Evolutionary conservation across 2,329 filamentous ascomycete genomes (phyloP).

Genomic region (Blumeriella jaapii): DNA sequence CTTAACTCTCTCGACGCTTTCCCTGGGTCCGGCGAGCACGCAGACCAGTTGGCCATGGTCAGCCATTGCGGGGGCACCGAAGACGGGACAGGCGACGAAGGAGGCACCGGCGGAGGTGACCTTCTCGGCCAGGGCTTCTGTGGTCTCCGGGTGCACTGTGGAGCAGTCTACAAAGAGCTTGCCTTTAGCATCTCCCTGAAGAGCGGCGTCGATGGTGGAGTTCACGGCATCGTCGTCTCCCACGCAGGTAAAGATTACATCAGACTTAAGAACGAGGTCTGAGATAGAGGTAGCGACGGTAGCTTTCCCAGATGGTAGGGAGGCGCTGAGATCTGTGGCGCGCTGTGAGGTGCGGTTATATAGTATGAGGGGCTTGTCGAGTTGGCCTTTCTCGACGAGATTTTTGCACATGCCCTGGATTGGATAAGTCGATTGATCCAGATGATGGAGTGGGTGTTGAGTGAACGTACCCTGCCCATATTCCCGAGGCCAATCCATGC

Average conservation of each 20-base stretch:
- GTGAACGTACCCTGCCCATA: constrained; percentile 69
- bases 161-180: constrained; percentile 84
- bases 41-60: constrained; percentile 60
- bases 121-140: constrained; percentile 49
- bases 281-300: constrained; percentile 51
- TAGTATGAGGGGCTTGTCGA: constrained; percentile 60
- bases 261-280: constrained; percentile 55
- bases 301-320: constrained; percentile 49
- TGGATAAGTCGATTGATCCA: constrained; percentile 3
- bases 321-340: constrained; percentile 49
- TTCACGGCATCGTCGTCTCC: constrained; percentile 66
- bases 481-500: constrained; percentile 80
- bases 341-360: constrained; percentile 68
- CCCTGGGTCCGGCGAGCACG: constrained; percentile 56
- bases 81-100: constrained; percentile 64
- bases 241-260: constrained; percentile 75
- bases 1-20: constrained; percentile 49
- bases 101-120: constrained; percentile 49
- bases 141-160: constrained; percentile 76
- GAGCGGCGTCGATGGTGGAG: constrained; percentile 44
- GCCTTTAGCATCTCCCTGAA: constrained; percentile 45
- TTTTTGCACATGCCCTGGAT: constrained; percentile 66
- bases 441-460: not conserved
- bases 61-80: constrained; percentile 37
- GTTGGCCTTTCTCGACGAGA: constrained; percentile 63